Evolutionary conservation across 176 grass and related monocot species (phyloP), one percentile per base, ranked within the genome.

Genomic region (Oryza meridionalis): DNA sequence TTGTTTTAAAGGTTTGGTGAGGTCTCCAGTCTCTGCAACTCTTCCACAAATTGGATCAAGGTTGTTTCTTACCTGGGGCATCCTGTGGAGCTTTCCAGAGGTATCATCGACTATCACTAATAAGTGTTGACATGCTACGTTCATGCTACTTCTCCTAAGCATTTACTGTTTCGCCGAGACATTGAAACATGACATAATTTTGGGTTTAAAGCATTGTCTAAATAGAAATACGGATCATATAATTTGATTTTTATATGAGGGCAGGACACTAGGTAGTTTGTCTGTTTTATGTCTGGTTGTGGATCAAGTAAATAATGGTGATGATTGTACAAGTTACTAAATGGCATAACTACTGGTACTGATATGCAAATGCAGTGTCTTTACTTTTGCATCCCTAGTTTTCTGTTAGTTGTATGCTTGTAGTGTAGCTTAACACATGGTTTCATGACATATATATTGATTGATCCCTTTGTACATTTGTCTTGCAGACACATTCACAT

Each of bases 21-120:
- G 88, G 38, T 90, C 88, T 90, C 88, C 88, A 0, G 29, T 90
- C 16, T 58, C 84, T 11, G 89, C 84, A 45, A 90, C 84, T 31
- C 70, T 87, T 83, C 89, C 89, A 65, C 89, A 90, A 11, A 90
- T 90, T 71, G 84, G 89, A 46, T 90, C 89, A 0, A 83, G 89
- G 3, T n/a, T 90, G 69, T 86, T 90, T 43, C 80, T 90, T 40
- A 90, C 88, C 0, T 90, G 88, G 84, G 89, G 84, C 8, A 7
- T 90, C 64, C 44, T 90, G 42, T 90, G 76, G 75, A 90, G 89
- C 37, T 88, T 90, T 33, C 88, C 80, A 7, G 84, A 90, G 88
- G 88, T 90, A 85, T 9, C 14, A 19, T 38, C 16, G 2, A 1
- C 22, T 87, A 76, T 44, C 19, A 86, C 6, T 72, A 67, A 17